Evolutionary conservation across 148 eudicot species (phyloP), one percentile per base, ranked within the genome.

Genomic region (Persicaria maculosa): DNA sequence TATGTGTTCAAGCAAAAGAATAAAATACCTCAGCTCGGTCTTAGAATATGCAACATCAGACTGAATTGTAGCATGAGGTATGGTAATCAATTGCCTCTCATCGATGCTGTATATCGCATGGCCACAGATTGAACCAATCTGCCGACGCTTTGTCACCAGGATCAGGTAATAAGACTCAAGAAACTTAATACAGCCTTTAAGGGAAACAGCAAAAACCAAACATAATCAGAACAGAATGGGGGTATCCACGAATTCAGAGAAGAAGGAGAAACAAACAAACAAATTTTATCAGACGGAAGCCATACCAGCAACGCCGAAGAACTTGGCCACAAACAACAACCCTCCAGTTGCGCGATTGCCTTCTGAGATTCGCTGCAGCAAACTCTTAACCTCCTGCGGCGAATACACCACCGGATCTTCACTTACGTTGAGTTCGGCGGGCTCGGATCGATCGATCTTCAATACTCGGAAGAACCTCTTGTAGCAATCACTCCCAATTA

Each of bases 341-440:
- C 99, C 99, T 64, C 99, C 99, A 2, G 94, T 92, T 36, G 97
- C 96, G 50, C 97, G 89, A 70, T 95, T 95, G 50, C 99, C 99
- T 83, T 95, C 97, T 1, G 88, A 86, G 52, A 95, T 92, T 65
- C 97, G 76, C 78, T 95, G 99, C 72, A 95, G 85, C 79, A 95
- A 84, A 79, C 83, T 90, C 79, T 95, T 92, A 70, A 92, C 90
- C 78, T 92, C 97, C 61, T 87, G 94, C 8, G 90, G 79, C 16
- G 97, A 81, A 79, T 95, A 95, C 44, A 92, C 97, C 76, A 92
- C 97, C 8, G 99, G 99, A 76, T 95, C 99, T 83, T 95, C 97
- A 64, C 93, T 92, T 17, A 95, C 88, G 62, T 87, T 92, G 47
- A 95, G 81, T 44, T 95, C 99, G 45, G 94, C 90, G 11, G 91